Percentiles rank a stretch among this genome's conserved stretches.
Conservation (phyloP, 306 rosid species). For the Vigna mungo region DNA sequence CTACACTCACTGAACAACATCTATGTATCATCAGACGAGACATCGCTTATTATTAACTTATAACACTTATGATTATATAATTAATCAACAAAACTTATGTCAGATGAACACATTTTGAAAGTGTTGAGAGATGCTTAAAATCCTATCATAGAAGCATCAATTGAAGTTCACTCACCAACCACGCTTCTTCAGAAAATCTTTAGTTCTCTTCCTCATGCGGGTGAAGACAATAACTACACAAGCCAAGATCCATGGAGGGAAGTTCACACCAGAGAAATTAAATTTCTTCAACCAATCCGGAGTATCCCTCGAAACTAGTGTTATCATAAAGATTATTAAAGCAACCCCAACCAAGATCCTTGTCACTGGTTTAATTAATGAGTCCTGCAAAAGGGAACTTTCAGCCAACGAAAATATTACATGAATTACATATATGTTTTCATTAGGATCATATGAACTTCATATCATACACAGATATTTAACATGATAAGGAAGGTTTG, state of each 20-base stretch:
- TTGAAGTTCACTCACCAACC: constrained; percentile 35
- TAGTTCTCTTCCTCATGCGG: constrained; percentile 87
- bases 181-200: constrained; percentile 58
- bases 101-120: constrained; percentile 33
- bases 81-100: constrained; percentile 20
- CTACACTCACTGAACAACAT: constrained; percentile 22
- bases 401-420: background rate
- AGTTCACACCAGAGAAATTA: constrained; percentile 62
- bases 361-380: constrained; percentile 77
- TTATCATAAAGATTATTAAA: constrained; percentile 64
- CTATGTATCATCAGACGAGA: constrained; percentile 11
- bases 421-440: background rate
- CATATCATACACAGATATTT: background rate
- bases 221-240: constrained; percentile 83
- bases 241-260: constrained; percentile 93
- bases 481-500: background rate
- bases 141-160: constrained; percentile 33
- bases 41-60: constrained; percentile 35
- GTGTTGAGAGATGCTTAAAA: constrained; percentile 20
- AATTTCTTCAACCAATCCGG: constrained; percentile 75
- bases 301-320: constrained; percentile 60
- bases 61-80: constrained; percentile 19
- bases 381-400: constrained; percentile 63
- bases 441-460: background rate
- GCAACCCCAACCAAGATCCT: constrained; percentile 79